Percentiles rank a stretch among this genome's conserved stretches.
Conservation (phyloP, 306 rosid species). For the Acacia acuminata region DNA sequence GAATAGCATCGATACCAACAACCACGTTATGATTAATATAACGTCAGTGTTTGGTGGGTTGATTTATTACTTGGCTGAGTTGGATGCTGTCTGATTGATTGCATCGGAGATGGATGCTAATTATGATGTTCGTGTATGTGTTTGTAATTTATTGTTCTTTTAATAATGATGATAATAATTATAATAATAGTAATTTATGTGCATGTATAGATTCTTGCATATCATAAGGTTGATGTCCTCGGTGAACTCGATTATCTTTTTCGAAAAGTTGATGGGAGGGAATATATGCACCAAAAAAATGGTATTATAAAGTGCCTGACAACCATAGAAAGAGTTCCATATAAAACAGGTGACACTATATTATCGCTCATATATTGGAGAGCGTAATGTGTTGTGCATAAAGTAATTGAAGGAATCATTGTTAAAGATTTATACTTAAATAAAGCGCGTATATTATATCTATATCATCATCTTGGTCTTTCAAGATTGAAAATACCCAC, state of each 20-base stretch:
- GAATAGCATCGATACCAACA: neutral
- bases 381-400: conserved; percentile 30
- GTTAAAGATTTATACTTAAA: conserved; percentile 40
- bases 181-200: conserved; percentile 20
- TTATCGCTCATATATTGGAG: conserved; percentile 37
- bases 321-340: conserved; percentile 46
- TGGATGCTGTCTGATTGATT: neutral
- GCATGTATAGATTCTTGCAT: conserved; percentile 47
- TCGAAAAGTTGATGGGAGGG: conserved; percentile 50
- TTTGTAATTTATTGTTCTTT: conserved; percentile 24
- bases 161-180: neutral
- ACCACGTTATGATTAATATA: neutral
- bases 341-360: conserved; percentile 24
- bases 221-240: conserved; percentile 30
- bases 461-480: conserved; percentile 29
- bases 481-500: conserved; percentile 13
- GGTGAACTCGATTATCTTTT: conserved; percentile 39
- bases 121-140: conserved; percentile 6
- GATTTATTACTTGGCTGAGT: neutral
- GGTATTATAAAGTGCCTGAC: conserved; percentile 51
- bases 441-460: conserved; percentile 22
- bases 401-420: conserved; percentile 57
- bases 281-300: conserved; percentile 59
- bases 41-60: neutral
- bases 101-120: neutral